Evolutionary conservation across 768 basidiomycete genomes (phyloP).

Genomic region (Floccularia luteovirens): DNA sequence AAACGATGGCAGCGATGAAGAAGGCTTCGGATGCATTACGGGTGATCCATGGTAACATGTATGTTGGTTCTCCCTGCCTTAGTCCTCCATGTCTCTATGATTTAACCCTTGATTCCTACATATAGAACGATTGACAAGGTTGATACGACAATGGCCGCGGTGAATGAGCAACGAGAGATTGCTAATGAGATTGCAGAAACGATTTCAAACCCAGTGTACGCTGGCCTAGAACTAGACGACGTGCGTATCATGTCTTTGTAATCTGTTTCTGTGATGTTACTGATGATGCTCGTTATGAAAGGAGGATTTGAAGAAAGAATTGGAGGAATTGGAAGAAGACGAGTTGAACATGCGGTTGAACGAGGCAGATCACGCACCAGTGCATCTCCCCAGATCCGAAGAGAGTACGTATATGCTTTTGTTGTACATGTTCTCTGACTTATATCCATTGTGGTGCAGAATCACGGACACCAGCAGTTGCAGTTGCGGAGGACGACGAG

Average conservation of each 20-base stretch:
- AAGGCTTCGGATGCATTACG: slow-evolving; percentile 85
- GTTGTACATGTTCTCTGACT: neutral
- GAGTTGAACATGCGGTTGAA: slow-evolving; percentile 77
- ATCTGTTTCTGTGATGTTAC: slow-evolving; percentile 3
- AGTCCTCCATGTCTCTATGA: no score
- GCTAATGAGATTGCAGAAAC: slow-evolving; percentile 89
- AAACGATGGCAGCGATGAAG: slow-evolving; percentile 98
- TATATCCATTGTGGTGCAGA: slow-evolving; percentile 11
- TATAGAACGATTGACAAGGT: slow-evolving; percentile 80
- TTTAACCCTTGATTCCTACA: neutral
- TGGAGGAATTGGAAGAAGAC: slow-evolving; percentile 86
- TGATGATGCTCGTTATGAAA: slow-evolving; percentile 24
- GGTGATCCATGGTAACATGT: slow-evolving; percentile 87
- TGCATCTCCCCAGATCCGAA: slow-evolving; percentile 61
- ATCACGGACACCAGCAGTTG: slow-evolving; percentile 27
- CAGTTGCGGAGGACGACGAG: slow-evolving; percentile 78
- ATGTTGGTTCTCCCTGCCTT: neutral
- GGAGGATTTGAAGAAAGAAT: slow-evolving; percentile 73
- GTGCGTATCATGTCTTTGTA: slow-evolving; percentile 29
- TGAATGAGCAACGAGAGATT: slow-evolving; percentile 86
- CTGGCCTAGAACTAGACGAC: slow-evolving; percentile 60
- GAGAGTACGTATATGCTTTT: slow-evolving; percentile 35
- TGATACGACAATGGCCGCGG: slow-evolving; percentile 79
- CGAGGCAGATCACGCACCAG: slow-evolving; percentile 84
- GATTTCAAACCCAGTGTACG: slow-evolving; percentile 65